Conservation (phyloP, 78 protist species). For the Monosiga brevicollis region DNA sequence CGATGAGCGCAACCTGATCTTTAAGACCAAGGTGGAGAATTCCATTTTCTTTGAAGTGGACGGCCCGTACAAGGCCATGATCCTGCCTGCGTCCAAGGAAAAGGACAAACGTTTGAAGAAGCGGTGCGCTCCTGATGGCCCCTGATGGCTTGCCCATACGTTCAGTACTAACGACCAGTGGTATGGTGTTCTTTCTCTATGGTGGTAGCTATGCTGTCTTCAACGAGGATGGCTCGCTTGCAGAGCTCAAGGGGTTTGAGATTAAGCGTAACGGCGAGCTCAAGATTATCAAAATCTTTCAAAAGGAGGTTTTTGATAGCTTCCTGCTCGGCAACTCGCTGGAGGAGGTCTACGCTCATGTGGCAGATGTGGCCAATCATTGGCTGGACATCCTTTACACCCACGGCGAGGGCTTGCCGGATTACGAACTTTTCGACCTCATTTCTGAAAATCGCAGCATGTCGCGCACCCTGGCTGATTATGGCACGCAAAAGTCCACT, state of each 20-base stretch:
- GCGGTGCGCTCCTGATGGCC: too few species aligned
- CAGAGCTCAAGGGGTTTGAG: slow-evolving; percentile 96
- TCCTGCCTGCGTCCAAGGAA: slow-evolving; percentile 92
- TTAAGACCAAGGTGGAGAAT: slow-evolving; percentile 59
- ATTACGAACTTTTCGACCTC: slow-evolving; percentile 71
- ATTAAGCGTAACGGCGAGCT: slow-evolving; percentile 98
- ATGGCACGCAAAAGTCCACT: slow-evolving; percentile 58
- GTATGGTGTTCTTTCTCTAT: too few species aligned
- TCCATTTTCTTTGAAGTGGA: slow-evolving; percentile 96
- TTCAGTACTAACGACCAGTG: too few species aligned
- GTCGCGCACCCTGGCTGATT: slow-evolving; percentile 76
- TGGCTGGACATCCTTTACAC: slow-evolving; percentile 83
- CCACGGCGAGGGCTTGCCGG: slow-evolving; percentile 22
- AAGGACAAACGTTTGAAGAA: slow-evolving; percentile 81
- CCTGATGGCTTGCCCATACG: too few species aligned
- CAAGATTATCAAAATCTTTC: slow-evolving; percentile 91
- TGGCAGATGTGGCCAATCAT: slow-evolving; percentile 75
- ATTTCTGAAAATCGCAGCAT: slow-evolving; percentile 79
- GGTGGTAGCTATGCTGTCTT: slow-evolving; percentile 98
- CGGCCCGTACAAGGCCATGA: slow-evolving; percentile 98
- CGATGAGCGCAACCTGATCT: slow-evolving; percentile 7
- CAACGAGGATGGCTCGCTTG: slow-evolving; percentile 73
- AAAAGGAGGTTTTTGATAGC: slow-evolving; percentile 65
- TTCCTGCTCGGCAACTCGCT: slow-evolving; percentile 66
- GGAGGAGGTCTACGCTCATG: slow-evolving; percentile 73